phyloP scores from a whole-genome alignment of 2,329 filamentous ascomycete genomes.

The Daldinia sp. region DNA sequence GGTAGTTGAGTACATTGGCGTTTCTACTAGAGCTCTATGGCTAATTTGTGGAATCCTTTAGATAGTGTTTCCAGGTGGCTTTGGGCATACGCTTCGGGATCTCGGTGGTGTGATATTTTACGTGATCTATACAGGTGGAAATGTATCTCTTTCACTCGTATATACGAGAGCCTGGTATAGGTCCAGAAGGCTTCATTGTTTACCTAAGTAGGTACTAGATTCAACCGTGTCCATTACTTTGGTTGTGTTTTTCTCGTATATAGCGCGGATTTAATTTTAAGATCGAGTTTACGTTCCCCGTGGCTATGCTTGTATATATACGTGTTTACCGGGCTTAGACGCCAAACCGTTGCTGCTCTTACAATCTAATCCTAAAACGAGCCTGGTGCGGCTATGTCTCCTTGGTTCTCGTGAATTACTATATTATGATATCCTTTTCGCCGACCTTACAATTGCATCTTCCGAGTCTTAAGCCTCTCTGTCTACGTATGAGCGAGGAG shows the following conservation, averaged over 20 bases:
- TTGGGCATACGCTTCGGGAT: no score
- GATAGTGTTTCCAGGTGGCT: no score
- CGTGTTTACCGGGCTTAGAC: slow-evolving; percentile 1
- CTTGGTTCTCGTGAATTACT: neutral
- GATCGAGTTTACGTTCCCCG: neutral
- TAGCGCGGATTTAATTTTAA: neutral
- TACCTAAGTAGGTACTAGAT: no score
- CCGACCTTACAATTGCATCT: neutral
- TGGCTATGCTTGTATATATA: neutral
- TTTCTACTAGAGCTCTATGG: no score
- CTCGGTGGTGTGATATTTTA: no score
- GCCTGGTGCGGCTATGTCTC: neutral
- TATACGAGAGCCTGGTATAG: no score
- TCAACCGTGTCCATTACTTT: neutral
- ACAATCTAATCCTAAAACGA: neutral
- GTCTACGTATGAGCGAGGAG: neutral
- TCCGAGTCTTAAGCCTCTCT: neutral
- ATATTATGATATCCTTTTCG: neutral
- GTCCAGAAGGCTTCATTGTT: no score
- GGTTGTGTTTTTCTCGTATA: neutral
- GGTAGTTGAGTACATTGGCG: no score
- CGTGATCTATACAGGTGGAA: no score
- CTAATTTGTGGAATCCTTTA: no score
- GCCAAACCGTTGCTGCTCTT: neutral
- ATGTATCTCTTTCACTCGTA: no score